Conservation (phyloP, 2,329 filamentous ascomycete genomes). For the Boeremia lycopersici region DNA sequence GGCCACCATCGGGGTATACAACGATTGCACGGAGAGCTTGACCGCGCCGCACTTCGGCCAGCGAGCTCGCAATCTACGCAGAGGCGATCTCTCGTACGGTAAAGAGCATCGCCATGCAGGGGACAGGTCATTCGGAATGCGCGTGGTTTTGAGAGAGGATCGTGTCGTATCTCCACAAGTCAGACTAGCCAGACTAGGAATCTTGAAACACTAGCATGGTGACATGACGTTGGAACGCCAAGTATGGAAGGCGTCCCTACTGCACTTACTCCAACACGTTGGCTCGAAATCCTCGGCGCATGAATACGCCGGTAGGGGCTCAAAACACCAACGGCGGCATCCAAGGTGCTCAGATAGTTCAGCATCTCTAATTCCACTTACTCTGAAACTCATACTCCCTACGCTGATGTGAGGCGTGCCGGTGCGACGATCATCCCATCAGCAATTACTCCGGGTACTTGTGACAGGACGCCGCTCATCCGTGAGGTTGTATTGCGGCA, state of each 20-base stretch:
- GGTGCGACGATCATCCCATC: constrained; percentile 8
- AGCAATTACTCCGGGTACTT: constrained; percentile 12
- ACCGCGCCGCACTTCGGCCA: constrained; percentile 1
- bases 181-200: background rate
- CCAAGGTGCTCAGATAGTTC: constrained; percentile 7
- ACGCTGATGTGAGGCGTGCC: constrained; percentile 5
- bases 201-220: constrained; percentile 11
- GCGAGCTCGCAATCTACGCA: constrained; percentile 3
- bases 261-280: constrained; percentile 2
- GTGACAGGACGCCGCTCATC: constrained; percentile 17
- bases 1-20: background rate
- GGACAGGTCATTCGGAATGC: constrained; percentile 14
- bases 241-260: constrained; percentile 13
- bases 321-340: constrained; percentile 24
- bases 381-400: constrained; percentile 2
- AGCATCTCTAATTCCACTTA: constrained; percentile 6
- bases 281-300: constrained; percentile 14
- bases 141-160: constrained; percentile 17
- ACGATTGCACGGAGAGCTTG: background rate
- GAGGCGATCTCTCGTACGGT: constrained; percentile 6
- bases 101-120: constrained; percentile 13
- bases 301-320: constrained; percentile 11
- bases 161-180: constrained; percentile 4
- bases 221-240: constrained; percentile 16
- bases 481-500: constrained; percentile 15